Conservation (phyloP, 306 rosid genomes). For the Lithocarpus polystachyus region DNA sequence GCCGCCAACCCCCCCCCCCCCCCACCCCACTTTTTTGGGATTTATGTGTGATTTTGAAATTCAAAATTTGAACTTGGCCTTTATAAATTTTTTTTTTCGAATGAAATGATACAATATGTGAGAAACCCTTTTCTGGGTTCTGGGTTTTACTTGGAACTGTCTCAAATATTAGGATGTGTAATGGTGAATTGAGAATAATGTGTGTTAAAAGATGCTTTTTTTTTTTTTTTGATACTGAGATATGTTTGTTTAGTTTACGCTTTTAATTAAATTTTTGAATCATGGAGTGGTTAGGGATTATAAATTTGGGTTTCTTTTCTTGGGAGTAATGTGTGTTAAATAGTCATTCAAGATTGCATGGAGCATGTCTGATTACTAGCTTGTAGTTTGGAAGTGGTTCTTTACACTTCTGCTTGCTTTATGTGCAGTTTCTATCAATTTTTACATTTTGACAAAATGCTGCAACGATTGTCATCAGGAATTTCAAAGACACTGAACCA, state of each 20-base stretch:
- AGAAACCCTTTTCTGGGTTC: not conserved
- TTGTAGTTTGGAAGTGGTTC: not conserved
- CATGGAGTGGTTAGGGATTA: not conserved
- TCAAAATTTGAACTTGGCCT: not conserved
- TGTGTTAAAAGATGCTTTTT: not conserved
- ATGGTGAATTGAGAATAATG: not conserved
- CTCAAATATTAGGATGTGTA: not conserved
- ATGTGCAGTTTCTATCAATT: not conserved
- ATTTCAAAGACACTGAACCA: constrained; percentile 26
- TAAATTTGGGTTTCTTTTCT: not conserved
- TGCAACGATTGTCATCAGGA: constrained; percentile 44
- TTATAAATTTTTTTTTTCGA: not conserved
- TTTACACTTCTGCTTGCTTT: not conserved
- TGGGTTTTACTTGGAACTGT: not conserved
- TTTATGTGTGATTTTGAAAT: not conserved
- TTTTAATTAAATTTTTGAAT: not conserved
- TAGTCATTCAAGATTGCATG: not conserved
- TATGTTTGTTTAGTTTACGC: not conserved
- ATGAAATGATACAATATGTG: not conserved
- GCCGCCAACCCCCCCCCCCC: too few relatives aligned
- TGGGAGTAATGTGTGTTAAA: not conserved
- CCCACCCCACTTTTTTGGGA: not conserved
- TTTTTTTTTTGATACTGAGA: not conserved
- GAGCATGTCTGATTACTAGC: not conserved
- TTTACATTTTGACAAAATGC: constrained; percentile 11